phyloP scores from a whole-genome alignment of 176 grass and related monocot genomes.

The Oryza glumipatula region DNA sequence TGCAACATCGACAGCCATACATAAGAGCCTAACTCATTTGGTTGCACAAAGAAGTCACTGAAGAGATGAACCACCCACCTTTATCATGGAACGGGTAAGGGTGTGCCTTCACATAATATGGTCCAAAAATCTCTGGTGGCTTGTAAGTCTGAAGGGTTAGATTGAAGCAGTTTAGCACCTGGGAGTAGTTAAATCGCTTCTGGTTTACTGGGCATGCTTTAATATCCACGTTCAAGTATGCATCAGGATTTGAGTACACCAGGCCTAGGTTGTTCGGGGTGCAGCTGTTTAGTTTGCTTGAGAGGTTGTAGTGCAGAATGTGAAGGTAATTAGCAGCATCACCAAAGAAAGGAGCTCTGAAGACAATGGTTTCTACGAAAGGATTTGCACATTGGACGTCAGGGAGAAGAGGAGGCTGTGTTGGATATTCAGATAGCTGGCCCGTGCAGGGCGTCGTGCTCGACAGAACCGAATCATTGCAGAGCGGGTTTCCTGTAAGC shows the following conservation, averaged over 20 bases:
- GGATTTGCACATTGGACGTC: constrained; percentile 53
- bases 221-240: constrained; percentile 50
- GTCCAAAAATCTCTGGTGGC: constrained; percentile 46
- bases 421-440: constrained; percentile 6
- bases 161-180: constrained; percentile 60
- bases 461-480: constrained; percentile 43
- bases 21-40: constrained; percentile 29
- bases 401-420: background rate
- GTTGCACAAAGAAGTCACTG: background rate
- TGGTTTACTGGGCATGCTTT: constrained; percentile 49
- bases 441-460: constrained; percentile 37
- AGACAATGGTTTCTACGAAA: constrained; percentile 58
- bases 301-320: background rate
- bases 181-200: constrained; percentile 51
- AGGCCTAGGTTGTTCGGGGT: constrained; percentile 30
- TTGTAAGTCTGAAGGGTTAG: constrained; percentile 52
- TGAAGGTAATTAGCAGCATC: background rate
- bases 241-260: background rate
- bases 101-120: constrained; percentile 50
- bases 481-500: constrained; percentile 70
- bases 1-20: constrained; percentile 18
- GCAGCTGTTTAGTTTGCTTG: background rate
- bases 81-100: constrained; percentile 44
- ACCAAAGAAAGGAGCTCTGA: constrained; percentile 65
- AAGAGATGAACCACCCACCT: constrained; percentile 22